phyloP scores from a whole-genome alignment of 352 stramenopile genomes.

The Globisporangium spinosum region DNA sequence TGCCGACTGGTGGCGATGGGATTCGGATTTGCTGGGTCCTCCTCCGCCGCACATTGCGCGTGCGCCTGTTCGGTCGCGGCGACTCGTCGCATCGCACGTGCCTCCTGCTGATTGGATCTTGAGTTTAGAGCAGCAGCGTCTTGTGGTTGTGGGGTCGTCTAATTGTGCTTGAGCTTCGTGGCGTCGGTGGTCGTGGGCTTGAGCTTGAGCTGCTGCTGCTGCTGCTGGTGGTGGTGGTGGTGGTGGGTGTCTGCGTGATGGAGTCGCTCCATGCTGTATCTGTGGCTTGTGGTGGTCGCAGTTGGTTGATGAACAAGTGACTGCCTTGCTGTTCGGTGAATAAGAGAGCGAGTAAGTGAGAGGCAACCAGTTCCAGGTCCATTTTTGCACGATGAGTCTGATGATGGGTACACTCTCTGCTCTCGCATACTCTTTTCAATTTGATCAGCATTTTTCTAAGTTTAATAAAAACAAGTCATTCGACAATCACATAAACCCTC shows the following conservation, averaged over 20 bases:
- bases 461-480: not conserved
- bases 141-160: slow-evolving; percentile 4
- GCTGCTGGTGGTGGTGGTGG: not conserved
- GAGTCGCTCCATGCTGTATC: not conserved
- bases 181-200: not conserved
- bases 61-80: not conserved
- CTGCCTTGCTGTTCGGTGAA: not conserved
- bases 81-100: not conserved
- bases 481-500: not conserved
- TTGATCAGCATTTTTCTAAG: not conserved
- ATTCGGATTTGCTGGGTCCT: not conserved
- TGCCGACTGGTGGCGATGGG: not conserved
- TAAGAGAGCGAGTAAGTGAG: not conserved
- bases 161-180: not conserved
- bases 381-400: slow-evolving; percentile 11
- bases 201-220: not conserved
- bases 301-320: not conserved
- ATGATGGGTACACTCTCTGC: slow-evolving; percentile 5
- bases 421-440: not conserved
- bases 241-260: slow-evolving; percentile 6
- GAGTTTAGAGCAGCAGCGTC: not conserved
- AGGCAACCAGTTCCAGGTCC: not conserved
- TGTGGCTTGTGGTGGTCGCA: not conserved
- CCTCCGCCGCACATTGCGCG: not conserved
- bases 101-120: slow-evolving; percentile 6